phyloP scores from a whole-genome alignment of 805 yeast genomes.

The Kodamaea nitidulidarum region DNA sequence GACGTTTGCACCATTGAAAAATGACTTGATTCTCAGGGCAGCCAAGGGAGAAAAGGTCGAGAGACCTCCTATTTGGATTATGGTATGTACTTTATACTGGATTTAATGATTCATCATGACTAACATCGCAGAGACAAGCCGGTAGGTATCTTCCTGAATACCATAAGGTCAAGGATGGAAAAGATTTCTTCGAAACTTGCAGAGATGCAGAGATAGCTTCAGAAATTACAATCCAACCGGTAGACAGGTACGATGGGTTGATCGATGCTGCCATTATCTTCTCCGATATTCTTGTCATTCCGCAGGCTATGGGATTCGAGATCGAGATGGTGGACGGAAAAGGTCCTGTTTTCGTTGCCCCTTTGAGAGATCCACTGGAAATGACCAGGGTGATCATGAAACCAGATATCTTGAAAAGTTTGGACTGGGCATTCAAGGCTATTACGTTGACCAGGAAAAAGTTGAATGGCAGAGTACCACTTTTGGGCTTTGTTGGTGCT shows the following conservation, averaged over 20 bases:
- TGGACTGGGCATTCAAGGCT: conserved; percentile 95
- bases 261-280: conserved; percentile 97
- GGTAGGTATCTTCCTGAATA: conserved; percentile 91
- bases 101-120: background rate
- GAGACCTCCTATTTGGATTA: conserved; percentile 97
- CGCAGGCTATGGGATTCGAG: conserved; percentile 97
- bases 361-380: conserved; percentile 73
- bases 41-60: conserved; percentile 89
- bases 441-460: conserved; percentile 85
- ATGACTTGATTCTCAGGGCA: conserved; percentile 88
- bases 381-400: conserved; percentile 53
- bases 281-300: conserved; percentile 91
- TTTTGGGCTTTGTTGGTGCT: conserved; percentile 94
- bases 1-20: conserved; percentile 72
- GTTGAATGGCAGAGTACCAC: conserved; percentile 85
- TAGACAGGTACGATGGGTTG: conserved; percentile 81
- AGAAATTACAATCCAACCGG: conserved; percentile 92
- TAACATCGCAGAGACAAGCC: conserved; percentile 69
- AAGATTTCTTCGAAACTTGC: conserved; percentile 94
- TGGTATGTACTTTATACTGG: conserved; percentile 41
- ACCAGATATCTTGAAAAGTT: conserved; percentile 69
- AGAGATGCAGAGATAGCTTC: conserved; percentile 92
- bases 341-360: conserved; percentile 91
- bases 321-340: conserved; percentile 91
- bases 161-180: conserved; percentile 76